These are phyloP conservation scores for Agroathelia rolfsii DNA, from an alignment of 1,284 basidiomycete species.

Conservation along the genomic window DNA sequence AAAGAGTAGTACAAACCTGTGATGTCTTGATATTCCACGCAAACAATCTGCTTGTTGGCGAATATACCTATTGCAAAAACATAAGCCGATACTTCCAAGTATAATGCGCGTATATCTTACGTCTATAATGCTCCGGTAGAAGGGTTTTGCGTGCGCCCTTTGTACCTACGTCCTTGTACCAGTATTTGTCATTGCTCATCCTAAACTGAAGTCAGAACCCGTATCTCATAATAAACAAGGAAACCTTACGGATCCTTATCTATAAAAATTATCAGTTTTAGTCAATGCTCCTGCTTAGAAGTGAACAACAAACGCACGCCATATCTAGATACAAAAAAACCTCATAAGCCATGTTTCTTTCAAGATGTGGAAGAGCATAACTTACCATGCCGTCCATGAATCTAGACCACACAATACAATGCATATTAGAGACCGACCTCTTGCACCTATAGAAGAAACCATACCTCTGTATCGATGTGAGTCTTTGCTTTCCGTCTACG, in stretches of 20 bases:
- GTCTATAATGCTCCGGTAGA: constrained; percentile 10
- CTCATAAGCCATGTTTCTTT: no score
- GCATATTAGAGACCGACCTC: not conserved
- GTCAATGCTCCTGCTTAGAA: not conserved
- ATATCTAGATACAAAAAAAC: no score
- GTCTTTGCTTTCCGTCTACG: constrained; percentile 72
- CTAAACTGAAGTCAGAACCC: constrained; percentile 18
- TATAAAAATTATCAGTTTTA: constrained; percentile 8
- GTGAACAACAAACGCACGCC: constrained; percentile 28
- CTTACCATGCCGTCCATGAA: constrained; percentile 67
- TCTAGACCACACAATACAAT: no score
- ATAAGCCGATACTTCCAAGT: constrained; percentile 40
- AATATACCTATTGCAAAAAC: no score
- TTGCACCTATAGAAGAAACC: constrained; percentile 11
- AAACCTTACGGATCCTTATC: constrained; percentile 50
- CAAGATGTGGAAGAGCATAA: constrained; percentile 11
- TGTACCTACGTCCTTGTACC: constrained; percentile 32
- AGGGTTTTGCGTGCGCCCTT: constrained; percentile 16
- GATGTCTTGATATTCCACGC: constrained; percentile 61
- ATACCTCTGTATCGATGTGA: constrained; percentile 60
- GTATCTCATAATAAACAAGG: no score
- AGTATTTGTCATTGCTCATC: constrained; percentile 38
- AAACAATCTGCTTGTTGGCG: constrained; percentile 59
- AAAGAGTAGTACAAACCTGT: constrained; percentile 37
- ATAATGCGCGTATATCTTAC: constrained; percentile 25